Evolutionary conservation across 345 rosid genomes (phyloP), one percentile per base, ranked within the genome.

Genomic region (Trapa bicornis): DNA sequence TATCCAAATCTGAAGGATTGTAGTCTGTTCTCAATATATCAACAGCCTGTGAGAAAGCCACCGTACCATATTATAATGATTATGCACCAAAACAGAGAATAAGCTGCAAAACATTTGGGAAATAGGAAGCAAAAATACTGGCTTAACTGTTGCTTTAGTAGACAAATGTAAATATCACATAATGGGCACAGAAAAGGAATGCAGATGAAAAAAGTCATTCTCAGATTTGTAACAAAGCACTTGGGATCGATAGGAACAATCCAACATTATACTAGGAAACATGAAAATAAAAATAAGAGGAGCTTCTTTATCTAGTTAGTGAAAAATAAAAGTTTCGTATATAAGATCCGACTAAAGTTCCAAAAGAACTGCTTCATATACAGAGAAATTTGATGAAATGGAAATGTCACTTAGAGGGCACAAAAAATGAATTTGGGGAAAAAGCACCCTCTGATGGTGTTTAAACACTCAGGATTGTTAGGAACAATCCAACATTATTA

Each of bases 1-100:
- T 91, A 80, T 94, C 99, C 75, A 87, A 67, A 79, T 94, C 89
- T 14, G 96, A 89, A n/a, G 97, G 97, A 74, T 87, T 96, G 62
- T 95, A 95, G 71, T 95, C 97, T 70, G 75, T 74, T 78, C 80
- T 81, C 77, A 91, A 80, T 75, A 89, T 77, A 29, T 91, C 96
- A 75, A 77, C 77, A 61, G 60, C 66, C 71, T 61, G 47, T 37
- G 42, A 37, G 13, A 15, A 17, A 42, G 35, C 37, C 60, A 54
- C 6, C 16, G 35, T 32, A 58, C 63, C 13, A 58, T 14, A 10
- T 10, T 11, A 58, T 12, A 58, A 33, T 33, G 63, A 33, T 58
- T 58, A 58, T 32, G 63, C 16, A 58, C 63, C 11, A 10, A 16
- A 32, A 58, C 38, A 8, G 33, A 54, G 38, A 58, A 58, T 58